These are phyloP conservation scores for Urtica urens DNA, from an alignment of 306 rosid genomes.

Conservation along the genomic window DNA sequence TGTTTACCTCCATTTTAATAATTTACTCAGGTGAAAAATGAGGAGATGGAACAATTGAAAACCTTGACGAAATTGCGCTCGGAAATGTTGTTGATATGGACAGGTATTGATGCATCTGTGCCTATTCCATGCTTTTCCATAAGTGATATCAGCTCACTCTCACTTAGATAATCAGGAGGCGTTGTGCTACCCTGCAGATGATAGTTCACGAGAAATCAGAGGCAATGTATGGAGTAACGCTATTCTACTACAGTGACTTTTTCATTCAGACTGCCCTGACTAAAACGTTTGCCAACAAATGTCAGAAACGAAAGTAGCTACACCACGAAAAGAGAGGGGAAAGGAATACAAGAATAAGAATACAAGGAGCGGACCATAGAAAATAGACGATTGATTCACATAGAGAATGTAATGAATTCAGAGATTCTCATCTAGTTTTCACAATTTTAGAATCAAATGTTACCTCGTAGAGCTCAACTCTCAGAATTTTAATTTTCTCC, in stretches of 20 bases:
- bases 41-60: not conserved
- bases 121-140: conserved; percentile 98
- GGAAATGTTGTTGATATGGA: conserved; percentile 90
- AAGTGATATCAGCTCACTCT: conserved; percentile 89
- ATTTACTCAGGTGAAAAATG: not conserved
- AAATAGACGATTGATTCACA: not conserved
- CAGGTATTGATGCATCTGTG: conserved; percentile 94
- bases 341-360: not conserved
- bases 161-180: conserved; percentile 85
- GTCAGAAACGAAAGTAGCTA: not conserved
- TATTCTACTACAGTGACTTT: not conserved
- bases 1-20: conserved; percentile 2
- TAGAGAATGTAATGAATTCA: not conserved
- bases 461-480: conserved; percentile 84
- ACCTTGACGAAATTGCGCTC: conserved; percentile 99
- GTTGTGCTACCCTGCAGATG: conserved; percentile 63
- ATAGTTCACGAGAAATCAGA: conserved; percentile 16
- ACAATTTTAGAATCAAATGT: conserved; percentile 5
- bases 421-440: not conserved
- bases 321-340: not conserved
- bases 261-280: not conserved
- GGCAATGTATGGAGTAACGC: conserved; percentile 9
- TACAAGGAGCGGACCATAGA: not conserved
- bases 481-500: conserved; percentile 60
- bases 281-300: not conserved